Percentiles rank a stretch among this genome's conserved stretches.
These are phyloP conservation scores for Rhinocladiella mackenziei DNA, from an alignment of 2,329 filamentous ascomycete species.

Conservation along the genomic window DNA sequence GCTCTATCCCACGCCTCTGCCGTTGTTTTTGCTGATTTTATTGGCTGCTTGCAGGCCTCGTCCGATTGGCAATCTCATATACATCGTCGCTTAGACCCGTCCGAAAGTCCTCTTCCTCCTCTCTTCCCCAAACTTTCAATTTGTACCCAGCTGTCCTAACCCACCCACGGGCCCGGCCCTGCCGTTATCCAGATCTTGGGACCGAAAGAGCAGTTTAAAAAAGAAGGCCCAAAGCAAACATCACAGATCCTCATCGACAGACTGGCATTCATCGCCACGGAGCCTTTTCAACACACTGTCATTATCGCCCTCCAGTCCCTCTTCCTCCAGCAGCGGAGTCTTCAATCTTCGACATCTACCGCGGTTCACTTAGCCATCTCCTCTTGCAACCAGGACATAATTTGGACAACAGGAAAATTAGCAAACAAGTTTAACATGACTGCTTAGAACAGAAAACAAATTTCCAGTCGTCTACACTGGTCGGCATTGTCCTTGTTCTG, in stretches of 20 bases:
- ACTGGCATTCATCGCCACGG: too few relatives aligned
- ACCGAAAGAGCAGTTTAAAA: slow-evolving; percentile 1
- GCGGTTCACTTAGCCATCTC: background rate
- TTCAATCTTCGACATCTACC: too few relatives aligned
- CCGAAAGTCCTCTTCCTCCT: slow-evolving; percentile 7
- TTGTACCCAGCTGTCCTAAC: slow-evolving; percentile 9
- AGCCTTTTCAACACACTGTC: too few relatives aligned
- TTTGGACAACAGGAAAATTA: slow-evolving; percentile 1
- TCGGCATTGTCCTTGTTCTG: slow-evolving; percentile 27
- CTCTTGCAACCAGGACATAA: background rate
- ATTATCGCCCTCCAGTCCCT: background rate
- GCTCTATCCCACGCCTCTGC: slow-evolving; percentile 1
- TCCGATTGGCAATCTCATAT: slow-evolving; percentile 25
- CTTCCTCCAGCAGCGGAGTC: too few relatives aligned
- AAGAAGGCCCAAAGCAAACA: slow-evolving; percentile 12
- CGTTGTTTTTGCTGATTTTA: slow-evolving; percentile 5
- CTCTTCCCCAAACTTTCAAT: slow-evolving; percentile 5
- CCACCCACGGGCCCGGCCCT: slow-evolving; percentile 2
- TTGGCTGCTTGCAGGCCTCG: slow-evolving; percentile 15
- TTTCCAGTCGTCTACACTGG: slow-evolving; percentile 16
- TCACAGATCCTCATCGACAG: background rate
- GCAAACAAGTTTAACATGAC: slow-evolving; percentile 16
- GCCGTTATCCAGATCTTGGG: slow-evolving; percentile 6
- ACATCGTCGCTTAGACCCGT: slow-evolving; percentile 18
- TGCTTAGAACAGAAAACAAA: slow-evolving; percentile 7